Conservation (phyloP, 2,329 filamentous ascomycete genomes). For the Fusarium annulatum region DNA sequence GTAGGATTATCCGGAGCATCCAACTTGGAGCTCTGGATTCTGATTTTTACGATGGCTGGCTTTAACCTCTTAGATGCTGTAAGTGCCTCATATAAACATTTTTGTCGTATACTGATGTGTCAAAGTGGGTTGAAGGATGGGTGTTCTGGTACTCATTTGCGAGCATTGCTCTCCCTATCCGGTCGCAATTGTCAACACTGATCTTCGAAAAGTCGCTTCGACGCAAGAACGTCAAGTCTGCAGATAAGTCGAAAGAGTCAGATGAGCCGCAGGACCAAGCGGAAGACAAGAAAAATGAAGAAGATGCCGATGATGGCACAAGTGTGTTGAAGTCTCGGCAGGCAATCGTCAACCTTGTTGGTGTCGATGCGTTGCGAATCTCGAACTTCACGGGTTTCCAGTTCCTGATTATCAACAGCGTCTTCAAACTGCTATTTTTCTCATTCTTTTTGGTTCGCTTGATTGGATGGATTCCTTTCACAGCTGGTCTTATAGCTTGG, state of each 20-base stretch:
- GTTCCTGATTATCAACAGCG: slow-evolving; percentile 70
- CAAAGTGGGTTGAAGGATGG: slow-evolving; percentile 70
- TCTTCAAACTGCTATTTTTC: slow-evolving; percentile 73
- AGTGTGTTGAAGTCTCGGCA: slow-evolving; percentile 65
- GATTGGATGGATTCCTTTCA: slow-evolving; percentile 76
- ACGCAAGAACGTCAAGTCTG: slow-evolving; percentile 79
- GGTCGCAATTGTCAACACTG: slow-evolving; percentile 75
- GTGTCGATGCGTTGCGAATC: slow-evolving; percentile 78
- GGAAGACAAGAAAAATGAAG: slow-evolving; percentile 62
- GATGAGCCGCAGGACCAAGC: slow-evolving; percentile 47
- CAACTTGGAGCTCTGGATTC: slow-evolving; percentile 68
- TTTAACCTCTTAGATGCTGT: slow-evolving; percentile 65
- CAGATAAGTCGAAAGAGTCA: slow-evolving; percentile 59
- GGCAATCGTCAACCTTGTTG: slow-evolving; percentile 80
- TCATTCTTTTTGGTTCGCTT: slow-evolving; percentile 74
- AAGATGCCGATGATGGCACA: slow-evolving; percentile 56
- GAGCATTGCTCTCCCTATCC: slow-evolving; percentile 72
- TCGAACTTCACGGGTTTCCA: slow-evolving; percentile 75
- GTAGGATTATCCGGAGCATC: slow-evolving; percentile 57
- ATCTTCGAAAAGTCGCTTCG: slow-evolving; percentile 83
- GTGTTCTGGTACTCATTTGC: slow-evolving; percentile 74
- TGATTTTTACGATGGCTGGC: slow-evolving; percentile 73
- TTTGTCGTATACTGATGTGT: neutral
- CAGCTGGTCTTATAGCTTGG: slow-evolving; percentile 74
- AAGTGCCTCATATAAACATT: slow-evolving; percentile 9